Conservation (phyloP, 345 rosid species). For the Erysimum cheiranthoides region DNA sequence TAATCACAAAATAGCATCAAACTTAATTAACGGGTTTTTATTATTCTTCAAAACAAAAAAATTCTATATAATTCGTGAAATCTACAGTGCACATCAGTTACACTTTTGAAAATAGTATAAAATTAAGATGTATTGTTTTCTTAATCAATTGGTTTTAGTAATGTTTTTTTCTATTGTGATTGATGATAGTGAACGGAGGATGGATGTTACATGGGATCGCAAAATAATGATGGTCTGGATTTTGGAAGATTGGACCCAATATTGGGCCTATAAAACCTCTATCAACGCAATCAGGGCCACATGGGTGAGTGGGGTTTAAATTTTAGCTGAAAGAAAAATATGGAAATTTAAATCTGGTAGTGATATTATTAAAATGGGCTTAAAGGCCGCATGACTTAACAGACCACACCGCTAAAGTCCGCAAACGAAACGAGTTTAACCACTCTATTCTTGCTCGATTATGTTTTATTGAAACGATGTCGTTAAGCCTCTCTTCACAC, state of each 20-base stretch:
- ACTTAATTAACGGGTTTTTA: not conserved
- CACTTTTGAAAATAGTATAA: no score
- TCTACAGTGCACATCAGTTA: not conserved
- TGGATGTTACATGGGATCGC: not conserved
- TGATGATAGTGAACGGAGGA: not conserved
- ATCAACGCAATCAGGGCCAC: slow-evolving; percentile 1
- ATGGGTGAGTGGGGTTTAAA: not conserved
- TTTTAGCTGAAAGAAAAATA: not conserved
- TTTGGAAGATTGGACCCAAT: not conserved
- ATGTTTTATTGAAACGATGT: not conserved
- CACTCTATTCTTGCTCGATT: not conserved
- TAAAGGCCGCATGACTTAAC: not conserved
- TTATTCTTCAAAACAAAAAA: not conserved
- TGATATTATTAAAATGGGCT: not conserved
- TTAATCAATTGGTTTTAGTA: not conserved
- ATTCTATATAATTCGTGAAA: not conserved
- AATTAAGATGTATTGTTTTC: not conserved
- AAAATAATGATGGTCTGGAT: not conserved
- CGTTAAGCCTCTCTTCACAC: not conserved
- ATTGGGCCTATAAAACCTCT: slow-evolving; percentile 14
- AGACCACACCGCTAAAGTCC: not conserved
- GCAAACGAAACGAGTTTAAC: not conserved
- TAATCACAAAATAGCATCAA: slow-evolving; percentile 1
- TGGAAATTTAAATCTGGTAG: not conserved
- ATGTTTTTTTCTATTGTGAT: not conserved